A percentile compares a stretch with the other conserved stretches of the same genome.
Conservation (phyloP, 352 stramenopile genomes). For the Phytophthora fragariae region DNA sequence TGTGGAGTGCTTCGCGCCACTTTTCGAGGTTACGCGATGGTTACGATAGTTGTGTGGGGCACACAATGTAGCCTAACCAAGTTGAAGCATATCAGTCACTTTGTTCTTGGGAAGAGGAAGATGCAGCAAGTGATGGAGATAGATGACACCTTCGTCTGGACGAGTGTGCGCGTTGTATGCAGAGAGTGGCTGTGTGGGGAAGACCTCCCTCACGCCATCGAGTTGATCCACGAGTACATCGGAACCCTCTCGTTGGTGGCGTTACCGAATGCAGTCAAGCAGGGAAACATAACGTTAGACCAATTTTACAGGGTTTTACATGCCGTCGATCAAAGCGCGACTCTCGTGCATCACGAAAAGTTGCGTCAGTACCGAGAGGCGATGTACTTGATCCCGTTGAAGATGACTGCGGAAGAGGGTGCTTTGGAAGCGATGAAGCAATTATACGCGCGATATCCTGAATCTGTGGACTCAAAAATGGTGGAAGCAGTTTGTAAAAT, state of each 20-base stretch:
- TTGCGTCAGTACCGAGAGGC: slow-evolving; percentile 21
- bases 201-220: slow-evolving; percentile 3
- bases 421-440: slow-evolving; percentile 9
- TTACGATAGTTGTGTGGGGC: neutral
- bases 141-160: neutral
- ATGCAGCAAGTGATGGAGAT: neutral
- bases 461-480: neutral
- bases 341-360: slow-evolving; percentile 20
- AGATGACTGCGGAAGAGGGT: slow-evolving; percentile 5
- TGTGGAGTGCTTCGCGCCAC: slow-evolving; percentile 24
- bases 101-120: neutral
- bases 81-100: neutral
- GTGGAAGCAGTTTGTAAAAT: neutral
- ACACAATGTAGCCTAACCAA: neutral
- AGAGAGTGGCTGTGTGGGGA: neutral
- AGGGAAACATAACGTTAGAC: neutral
- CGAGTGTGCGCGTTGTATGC: slow-evolving; percentile 13
- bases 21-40: slow-evolving; percentile 1
- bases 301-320: slow-evolving; percentile 9
- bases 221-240: slow-evolving; percentile 11
- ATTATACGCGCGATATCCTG: slow-evolving; percentile 6
- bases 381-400: slow-evolving; percentile 8
- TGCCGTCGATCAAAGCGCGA: slow-evolving; percentile 10
- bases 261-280: slow-evolving; percentile 5
- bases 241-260: neutral